Evolutionary conservation across 306 rosid genomes (phyloP).

Genomic region (Prinsepia uniflora): DNA sequence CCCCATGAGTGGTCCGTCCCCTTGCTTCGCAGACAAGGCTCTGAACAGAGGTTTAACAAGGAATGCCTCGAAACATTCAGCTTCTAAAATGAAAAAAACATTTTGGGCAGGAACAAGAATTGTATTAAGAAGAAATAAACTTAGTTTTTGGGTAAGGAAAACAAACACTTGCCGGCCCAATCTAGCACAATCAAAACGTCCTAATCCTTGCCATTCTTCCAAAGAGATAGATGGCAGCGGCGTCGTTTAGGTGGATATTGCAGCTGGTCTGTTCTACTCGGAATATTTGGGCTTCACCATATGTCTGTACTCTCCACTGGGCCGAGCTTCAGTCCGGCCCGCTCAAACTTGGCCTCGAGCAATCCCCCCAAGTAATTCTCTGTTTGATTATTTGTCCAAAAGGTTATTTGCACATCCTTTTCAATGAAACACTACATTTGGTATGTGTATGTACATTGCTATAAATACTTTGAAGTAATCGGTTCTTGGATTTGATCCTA

Average conservation of each 20-base stretch:
- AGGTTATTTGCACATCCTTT: conserved; percentile 1
- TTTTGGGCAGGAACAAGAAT: too few relatives aligned
- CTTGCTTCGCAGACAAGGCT: too few relatives aligned
- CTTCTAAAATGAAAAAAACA: too few relatives aligned
- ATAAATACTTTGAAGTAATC: neutral
- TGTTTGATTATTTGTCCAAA: conserved; percentile 43
- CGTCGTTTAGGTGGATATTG: conserved; percentile 66
- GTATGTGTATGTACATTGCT: neutral
- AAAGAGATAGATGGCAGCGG: conserved; percentile 38
- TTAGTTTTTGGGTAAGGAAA: too few relatives aligned
- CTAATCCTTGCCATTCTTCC: neutral
- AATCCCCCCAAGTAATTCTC: conserved; percentile 46
- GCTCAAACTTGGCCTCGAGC: conserved; percentile 80
- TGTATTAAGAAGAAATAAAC: too few relatives aligned
- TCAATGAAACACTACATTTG: neutral
- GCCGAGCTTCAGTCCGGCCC: conserved; percentile 88
- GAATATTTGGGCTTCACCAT: conserved; percentile 74
- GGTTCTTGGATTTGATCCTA: neutral
- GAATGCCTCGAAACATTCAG: too few relatives aligned
- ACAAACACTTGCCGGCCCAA: too few relatives aligned
- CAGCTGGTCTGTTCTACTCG: conserved; percentile 81
- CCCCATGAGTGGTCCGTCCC: too few relatives aligned
- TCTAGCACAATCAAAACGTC: too few relatives aligned
- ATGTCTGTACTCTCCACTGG: conserved; percentile 77
- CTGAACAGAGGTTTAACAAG: too few relatives aligned